These are phyloP conservation scores for Pythium brassicae DNA, from an alignment of 352 stramenopile genomes.

Conservation along the genomic window DNA sequence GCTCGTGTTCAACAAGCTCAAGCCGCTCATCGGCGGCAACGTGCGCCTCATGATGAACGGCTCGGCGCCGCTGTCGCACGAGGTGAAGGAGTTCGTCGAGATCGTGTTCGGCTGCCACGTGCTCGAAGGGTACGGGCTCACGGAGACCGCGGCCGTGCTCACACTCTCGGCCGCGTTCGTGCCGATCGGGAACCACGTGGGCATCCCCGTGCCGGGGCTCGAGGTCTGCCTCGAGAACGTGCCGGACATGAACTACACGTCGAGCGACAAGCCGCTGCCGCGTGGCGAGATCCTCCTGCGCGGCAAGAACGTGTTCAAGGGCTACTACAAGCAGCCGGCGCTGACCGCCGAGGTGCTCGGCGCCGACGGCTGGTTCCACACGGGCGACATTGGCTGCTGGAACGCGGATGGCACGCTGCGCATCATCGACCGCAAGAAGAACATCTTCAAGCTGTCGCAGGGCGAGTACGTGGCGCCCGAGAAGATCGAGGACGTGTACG, in stretches of 20 bases:
- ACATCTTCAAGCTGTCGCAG: conserved; percentile 94
- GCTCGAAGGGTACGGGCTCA: conserved; percentile 95
- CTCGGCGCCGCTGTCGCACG: conserved; percentile 91
- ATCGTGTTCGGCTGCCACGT: conserved; percentile 91
- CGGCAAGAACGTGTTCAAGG: conserved; percentile 78
- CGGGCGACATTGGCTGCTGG: conserved; percentile 94
- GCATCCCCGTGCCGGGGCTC: conserved; percentile 73
- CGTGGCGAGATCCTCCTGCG: conserved; percentile 67
- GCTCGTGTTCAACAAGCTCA: conserved; percentile 96
- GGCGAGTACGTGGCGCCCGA: conserved; percentile 97
- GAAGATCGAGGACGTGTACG: conserved; percentile 95
- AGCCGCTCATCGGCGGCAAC: conserved; percentile 86
- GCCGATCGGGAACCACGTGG: conserved; percentile 87
- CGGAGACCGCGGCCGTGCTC: conserved; percentile 86
- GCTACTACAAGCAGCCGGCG: conserved; percentile 95
- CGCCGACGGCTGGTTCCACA: conserved; percentile 95
- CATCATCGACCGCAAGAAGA: conserved; percentile 92
- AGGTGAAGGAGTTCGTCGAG: conserved; percentile 95
- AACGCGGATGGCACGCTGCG: conserved; percentile 91
- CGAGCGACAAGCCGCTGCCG: conserved; percentile 61
- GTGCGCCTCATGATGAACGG: conserved; percentile 90
- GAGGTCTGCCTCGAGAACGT: conserved; percentile 95
- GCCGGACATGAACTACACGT: conserved; percentile 96
- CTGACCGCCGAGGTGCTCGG: conserved; percentile 91
- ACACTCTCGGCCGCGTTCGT: conserved; percentile 58